A percentile compares a stretch with the other conserved stretches of the same genome.
Conservation (phyloP, 768 basidiomycete genomes). For the Russula vinacea region DNA sequence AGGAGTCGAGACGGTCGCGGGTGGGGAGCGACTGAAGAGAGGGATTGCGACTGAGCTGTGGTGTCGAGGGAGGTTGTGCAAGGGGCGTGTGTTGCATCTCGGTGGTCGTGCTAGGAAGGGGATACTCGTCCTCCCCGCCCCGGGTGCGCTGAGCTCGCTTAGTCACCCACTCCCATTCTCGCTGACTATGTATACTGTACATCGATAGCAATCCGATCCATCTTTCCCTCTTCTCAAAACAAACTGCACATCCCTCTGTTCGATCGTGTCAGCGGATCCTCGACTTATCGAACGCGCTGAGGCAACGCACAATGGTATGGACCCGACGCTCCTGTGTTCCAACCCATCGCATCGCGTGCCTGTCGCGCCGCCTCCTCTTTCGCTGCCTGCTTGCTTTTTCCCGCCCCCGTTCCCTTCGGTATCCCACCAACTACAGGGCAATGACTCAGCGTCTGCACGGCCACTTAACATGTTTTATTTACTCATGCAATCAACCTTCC, state of each 20-base stretch:
- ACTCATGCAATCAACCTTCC: slow-evolving; percentile 70
- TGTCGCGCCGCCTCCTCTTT: slow-evolving; percentile 74
- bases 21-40: no score
- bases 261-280: background rate
- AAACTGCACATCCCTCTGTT: background rate
- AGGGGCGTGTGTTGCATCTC: slow-evolving; percentile 11
- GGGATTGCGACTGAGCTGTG: background rate
- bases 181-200: background rate
- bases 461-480: slow-evolving; percentile 33
- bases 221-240: no score
- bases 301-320: slow-evolving; percentile 11
- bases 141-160: background rate
- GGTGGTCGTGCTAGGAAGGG: slow-evolving; percentile 10
- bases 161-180: background rate
- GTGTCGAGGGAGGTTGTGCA: background rate
- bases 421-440: slow-evolving; percentile 59
- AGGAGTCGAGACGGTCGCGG: slow-evolving; percentile 21
- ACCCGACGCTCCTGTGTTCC: slow-evolving; percentile 43
- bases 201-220: background rate
- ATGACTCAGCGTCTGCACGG: background rate
- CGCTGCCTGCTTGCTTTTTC: slow-evolving; percentile 67
- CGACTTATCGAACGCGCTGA: background rate
- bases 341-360: slow-evolving; percentile 74
- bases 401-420: slow-evolving; percentile 60
- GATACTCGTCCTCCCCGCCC: background rate